Percentiles rank a stretch among this genome's conserved stretches.
phyloP scores from a whole-genome alignment of 2,329 filamentous ascomycete species.

The Apiospora arundinis region DNA sequence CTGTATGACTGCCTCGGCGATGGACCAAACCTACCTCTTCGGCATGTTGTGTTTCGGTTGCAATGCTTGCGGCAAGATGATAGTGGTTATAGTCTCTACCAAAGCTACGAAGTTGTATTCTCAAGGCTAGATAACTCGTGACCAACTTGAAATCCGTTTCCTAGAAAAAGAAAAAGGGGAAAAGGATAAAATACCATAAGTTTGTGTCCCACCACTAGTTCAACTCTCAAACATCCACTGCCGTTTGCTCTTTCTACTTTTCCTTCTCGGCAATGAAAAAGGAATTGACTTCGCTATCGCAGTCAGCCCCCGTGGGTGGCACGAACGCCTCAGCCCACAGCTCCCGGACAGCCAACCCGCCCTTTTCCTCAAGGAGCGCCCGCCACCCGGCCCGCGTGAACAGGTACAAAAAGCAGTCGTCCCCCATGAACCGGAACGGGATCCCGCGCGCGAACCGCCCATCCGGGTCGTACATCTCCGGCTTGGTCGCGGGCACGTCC shows the following conservation, averaged over 20 bases:
- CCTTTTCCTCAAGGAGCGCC: slow-evolving; percentile 8
- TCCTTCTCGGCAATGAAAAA: not conserved
- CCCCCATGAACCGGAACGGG: slow-evolving; percentile 18
- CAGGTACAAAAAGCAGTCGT: not conserved
- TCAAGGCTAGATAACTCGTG: too few relatives aligned
- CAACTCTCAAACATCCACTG: not conserved
- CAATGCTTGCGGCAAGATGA: not conserved
- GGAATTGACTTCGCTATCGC: not conserved
- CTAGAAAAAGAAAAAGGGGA: not conserved
- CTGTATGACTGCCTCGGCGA: not conserved
- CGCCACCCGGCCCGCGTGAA: slow-evolving; percentile 17
- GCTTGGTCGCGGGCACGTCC: not conserved
- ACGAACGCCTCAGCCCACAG: not conserved
- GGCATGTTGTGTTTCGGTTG: not conserved
- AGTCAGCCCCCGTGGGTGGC: not conserved
- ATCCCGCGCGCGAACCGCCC: slow-evolving; percentile 9
- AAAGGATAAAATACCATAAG: not conserved
- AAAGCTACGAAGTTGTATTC: too few relatives aligned
- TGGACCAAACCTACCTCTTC: not conserved
- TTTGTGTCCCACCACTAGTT: not conserved
- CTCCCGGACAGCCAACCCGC: not conserved
- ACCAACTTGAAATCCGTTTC: too few relatives aligned
- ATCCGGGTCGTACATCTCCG: slow-evolving; percentile 2
- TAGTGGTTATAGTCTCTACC: too few relatives aligned
- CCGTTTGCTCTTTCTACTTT: not conserved